Evolutionary conservation across 441 rosid genomes (phyloP).

Genomic region (Raphanus hybrid): DNA sequence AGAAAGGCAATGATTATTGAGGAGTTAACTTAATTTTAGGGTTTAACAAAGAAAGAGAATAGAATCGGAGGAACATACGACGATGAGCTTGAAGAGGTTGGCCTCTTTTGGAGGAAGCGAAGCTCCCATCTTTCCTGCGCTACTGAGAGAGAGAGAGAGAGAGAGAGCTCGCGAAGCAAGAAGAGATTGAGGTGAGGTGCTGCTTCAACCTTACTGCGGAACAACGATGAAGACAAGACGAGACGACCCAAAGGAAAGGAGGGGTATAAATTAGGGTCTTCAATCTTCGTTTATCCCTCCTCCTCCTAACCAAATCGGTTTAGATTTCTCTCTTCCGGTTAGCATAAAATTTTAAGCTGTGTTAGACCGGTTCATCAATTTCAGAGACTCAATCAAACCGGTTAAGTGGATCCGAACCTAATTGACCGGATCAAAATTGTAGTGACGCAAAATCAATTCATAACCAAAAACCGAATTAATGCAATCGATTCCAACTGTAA

Average conservation of each 20-base stretch:
- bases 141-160: conserved; percentile 43
- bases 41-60: conserved; percentile 41
- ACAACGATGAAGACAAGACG: conserved; percentile 11
- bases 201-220: conserved; percentile 74
- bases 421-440: conserved; percentile 4
- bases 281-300: conserved; percentile 13
- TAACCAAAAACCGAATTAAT: background rate
- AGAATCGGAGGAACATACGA: conserved; percentile 67
- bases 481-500: background rate
- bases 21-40: conserved; percentile 42
- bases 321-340: background rate
- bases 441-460: background rate
- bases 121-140: conserved; percentile 73
- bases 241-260: background rate
- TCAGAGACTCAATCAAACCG: conserved; percentile 10
- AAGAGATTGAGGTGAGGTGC: too few relatives aligned
- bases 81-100: conserved; percentile 99
- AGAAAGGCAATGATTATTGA: background rate
- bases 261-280: conserved; percentile 39
- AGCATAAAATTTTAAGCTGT: background rate
- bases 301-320: conserved; percentile 41
- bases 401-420: background rate
- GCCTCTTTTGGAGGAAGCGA: conserved; percentile 99
- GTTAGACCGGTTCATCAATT: background rate
- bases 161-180: conserved; percentile 42